Evolutionary conservation across 73 alveolate genomes (phyloP).

Genomic region (Paramecium sonneborni): DNA sequence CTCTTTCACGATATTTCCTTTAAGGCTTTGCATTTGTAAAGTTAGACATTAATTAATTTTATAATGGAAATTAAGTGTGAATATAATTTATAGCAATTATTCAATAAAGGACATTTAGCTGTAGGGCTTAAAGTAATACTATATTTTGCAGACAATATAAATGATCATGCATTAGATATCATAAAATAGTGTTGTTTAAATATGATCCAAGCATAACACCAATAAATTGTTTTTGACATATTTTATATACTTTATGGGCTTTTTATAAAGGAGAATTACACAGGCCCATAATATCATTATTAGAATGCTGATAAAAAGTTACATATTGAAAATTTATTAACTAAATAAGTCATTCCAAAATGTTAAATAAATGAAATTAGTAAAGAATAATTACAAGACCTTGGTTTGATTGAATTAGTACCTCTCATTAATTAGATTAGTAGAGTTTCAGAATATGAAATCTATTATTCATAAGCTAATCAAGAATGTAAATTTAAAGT

Average conservation of each 20-base stretch:
- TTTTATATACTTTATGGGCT: background rate
- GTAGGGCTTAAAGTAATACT: background rate
- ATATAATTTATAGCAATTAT: background rate
- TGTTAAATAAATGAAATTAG: background rate
- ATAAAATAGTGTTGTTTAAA: background rate
- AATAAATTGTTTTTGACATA: background rate
- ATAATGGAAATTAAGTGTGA: conserved; percentile 30
- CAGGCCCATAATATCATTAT: conserved; percentile 23
- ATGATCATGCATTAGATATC: background rate
- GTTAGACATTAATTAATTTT: background rate
- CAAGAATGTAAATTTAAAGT: background rate
- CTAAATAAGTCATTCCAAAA: conserved; percentile 20
- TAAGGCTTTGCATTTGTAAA: conserved; percentile 18
- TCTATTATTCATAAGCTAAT: background rate
- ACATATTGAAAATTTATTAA: background rate
- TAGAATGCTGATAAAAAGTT: background rate
- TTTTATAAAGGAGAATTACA: background rate
- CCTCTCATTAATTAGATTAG: background rate
- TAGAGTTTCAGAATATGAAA: conserved; percentile 25
- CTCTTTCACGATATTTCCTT: conserved; percentile 32
- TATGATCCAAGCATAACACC: background rate
- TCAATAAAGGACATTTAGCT: background rate
- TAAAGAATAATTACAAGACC: background rate
- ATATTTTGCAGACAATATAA: background rate
- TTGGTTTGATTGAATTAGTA: background rate